Evolutionary conservation across 352 stramenopile genomes (phyloP).

Genomic region (Phytophthora tubulina): DNA sequence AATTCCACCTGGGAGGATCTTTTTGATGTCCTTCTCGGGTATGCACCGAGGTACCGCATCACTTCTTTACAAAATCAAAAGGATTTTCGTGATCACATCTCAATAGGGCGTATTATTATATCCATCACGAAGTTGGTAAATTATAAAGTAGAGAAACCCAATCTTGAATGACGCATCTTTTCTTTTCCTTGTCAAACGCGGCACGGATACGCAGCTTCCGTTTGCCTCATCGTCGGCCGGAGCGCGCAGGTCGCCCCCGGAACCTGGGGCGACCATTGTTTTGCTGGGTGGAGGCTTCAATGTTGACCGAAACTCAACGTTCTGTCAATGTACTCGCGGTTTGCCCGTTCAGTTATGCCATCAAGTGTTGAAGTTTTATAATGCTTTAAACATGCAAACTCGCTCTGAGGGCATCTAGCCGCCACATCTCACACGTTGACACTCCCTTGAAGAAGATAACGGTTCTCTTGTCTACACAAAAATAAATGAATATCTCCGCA

Average conservation of each 20-base stretch:
- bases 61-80: constrained; percentile 27
- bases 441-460: too few species aligned
- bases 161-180: constrained; percentile 90
- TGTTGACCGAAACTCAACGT: constrained; percentile 16
- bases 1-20: constrained; percentile 87
- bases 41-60: constrained; percentile 92
- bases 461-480: too few species aligned
- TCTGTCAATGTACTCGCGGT: too few species aligned
- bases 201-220: constrained; percentile 73
- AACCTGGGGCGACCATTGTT: constrained; percentile 43
- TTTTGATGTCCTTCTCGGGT: constrained; percentile 93
- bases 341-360: too few species aligned
- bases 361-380: too few species aligned
- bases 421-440: too few species aligned
- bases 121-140: background rate
- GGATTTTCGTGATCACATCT: constrained; percentile 91
- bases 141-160: constrained; percentile 16
- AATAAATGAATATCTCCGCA: too few species aligned
- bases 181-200: constrained; percentile 94
- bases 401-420: too few species aligned
- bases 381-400: too few species aligned
- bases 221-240: constrained; percentile 49
- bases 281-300: constrained; percentile 30
- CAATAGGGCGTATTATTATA: background rate
- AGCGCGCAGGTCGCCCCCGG: constrained; percentile 50